Base-by-base conservation (phyloP, 345 rosid species). In the Kandelia obovata region DNA sequence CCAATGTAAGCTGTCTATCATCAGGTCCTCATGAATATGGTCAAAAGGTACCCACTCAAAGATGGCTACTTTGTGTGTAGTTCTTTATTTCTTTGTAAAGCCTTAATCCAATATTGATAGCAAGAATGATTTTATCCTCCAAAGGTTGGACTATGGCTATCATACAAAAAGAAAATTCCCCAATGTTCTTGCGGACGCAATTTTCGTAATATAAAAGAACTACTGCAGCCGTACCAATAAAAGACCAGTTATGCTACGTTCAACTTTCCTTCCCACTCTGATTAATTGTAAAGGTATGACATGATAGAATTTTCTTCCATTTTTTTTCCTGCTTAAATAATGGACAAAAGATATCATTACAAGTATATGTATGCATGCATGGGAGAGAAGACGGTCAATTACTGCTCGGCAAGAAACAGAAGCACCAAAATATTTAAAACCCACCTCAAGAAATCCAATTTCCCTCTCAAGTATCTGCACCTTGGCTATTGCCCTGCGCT, bases 381-480 rank as follows among this genome's bases (percentile, higher is more conserved):
- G 1, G 30, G 20, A 25, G 34, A 34, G 64, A 28, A 13, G 0
- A 61, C 62, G 61, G 27, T 2, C 19, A 58, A 32, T 34, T 7
- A 34, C 37, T 0, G 37, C 37, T 34, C 6, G 37, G 37, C 37
- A 34, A 34, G 37, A 6, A 34, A 34, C 37, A 34, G 37, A 34
- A 7, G 37, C 37, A 34, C 7, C 37, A 6, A 34, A 34, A 34
- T 34, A 69, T 52, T 25, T 32, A 60, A 53, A 76, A 68, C 85
- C 75, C 82, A 87, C 98, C 97, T 91, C 86, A 61, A 94, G 95
- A 75, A 88, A 84, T 73, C 95, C 81, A 71, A 89, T 89, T 71
- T 94, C 97, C 77, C 97, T 84, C 83, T 94, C 91, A 35, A 94
- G 88, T 86, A 88, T 84, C 83, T 87, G 95, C 51, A 91, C 92